Percentiles rank a stretch among this genome's conserved stretches.
Evolutionary conservation across 805 yeast species (phyloP).

Genomic region (Lipomyces orientalis): DNA sequence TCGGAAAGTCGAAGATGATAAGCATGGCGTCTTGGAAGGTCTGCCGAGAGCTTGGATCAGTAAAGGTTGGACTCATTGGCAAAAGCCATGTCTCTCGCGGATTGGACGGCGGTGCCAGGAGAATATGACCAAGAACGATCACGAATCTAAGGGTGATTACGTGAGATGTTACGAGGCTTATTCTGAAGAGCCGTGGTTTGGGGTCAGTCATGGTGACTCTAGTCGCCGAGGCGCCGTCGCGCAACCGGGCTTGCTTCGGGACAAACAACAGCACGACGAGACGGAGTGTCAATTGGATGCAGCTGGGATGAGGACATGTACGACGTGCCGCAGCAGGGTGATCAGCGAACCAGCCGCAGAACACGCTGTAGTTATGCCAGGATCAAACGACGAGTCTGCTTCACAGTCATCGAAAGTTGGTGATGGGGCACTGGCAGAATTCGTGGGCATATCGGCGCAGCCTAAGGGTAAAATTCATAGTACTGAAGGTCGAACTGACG

Average conservation of each 20-base stretch:
- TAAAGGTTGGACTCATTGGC: conserved; percentile 1
- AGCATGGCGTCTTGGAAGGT: neutral
- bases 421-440: neutral
- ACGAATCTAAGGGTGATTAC: neutral
- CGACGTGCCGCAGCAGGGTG: neutral
- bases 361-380: neutral
- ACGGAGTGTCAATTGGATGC: neutral
- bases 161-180: neutral
- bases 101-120: neutral
- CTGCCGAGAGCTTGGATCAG: neutral
- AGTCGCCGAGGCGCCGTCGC: neutral
- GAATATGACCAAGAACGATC: neutral
- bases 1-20: neutral
- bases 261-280: neutral
- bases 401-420: neutral
- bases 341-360: neutral
- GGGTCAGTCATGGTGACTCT: neutral
- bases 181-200: neutral
- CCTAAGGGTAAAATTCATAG: neutral
- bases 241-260: neutral
- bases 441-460: neutral
- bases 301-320: neutral
- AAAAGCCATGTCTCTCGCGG: neutral
- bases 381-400: neutral
- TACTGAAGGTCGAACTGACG: neutral